Evolutionary conservation across 331 rosid genomes (phyloP), one percentile per base, ranked within the genome.

Genomic region (Malus hybrid): DNA sequence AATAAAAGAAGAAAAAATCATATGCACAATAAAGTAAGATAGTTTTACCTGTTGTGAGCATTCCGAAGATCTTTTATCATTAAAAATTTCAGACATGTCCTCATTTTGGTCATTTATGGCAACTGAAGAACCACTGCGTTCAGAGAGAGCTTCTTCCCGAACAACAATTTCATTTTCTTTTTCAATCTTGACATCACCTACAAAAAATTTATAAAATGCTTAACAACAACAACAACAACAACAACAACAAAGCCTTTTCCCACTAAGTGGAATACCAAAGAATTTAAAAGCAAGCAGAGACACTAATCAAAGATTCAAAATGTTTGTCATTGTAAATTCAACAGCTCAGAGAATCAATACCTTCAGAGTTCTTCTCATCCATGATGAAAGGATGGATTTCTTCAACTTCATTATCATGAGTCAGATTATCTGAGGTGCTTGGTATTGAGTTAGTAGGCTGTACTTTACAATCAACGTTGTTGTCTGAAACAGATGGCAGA

Each of bases 311-410:
- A 28, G 29, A 28, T 28, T 28, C 29, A 28, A 57, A 66, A 58
- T 62, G 57, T 39, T 62, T 52, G 52, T 70, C 48, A 63, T 66
- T 36, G 33, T 39, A 71, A 68, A 80, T 77, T 19, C 74, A 72
- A 71, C 58, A 58, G 68, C 76, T 30, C 39, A 64, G 62, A 36
- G 70, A 79, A 55, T 29, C 55, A 66, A 64, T 89, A 92, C 99
- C 99, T 87, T 87, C 86, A 73, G 70, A 29, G 78, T 78, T 78
- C 71, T 74, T 85, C 75, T 85, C 85, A 73, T 83, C 89, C 72
- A 68, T 44, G 76, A 29, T 56, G 53, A 77, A 64, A 79, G 57
- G 66, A 77, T 4, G 48, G 32, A 75, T 52, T 70, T 67, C 84
- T 81, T 92, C 87, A 32, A n/a, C 78, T 77, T 80, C 70, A 61